Conservation (phyloP, 2,329 filamentous ascomycete genomes). For the Alternaria angustiovoidea region DNA sequence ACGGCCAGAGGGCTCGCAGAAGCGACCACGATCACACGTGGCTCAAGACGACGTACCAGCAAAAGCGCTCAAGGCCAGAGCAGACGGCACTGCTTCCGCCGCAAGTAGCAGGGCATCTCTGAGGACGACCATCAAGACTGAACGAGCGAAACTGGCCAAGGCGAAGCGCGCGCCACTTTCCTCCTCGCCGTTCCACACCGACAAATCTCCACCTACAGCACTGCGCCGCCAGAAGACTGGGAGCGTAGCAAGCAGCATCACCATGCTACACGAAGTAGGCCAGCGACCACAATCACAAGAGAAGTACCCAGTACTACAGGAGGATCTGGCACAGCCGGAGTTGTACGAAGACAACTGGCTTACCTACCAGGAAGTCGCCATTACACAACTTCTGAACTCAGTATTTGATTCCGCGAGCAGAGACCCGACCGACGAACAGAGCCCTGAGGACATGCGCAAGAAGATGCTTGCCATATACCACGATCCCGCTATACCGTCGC, state of each 20-base stretch:
- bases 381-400: slow-evolving; percentile 67
- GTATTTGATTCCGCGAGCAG: slow-evolving; percentile 56
- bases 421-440: slow-evolving; percentile 39
- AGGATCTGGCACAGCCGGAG: slow-evolving; percentile 64
- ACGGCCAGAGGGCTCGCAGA: slow-evolving; percentile 41
- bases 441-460: slow-evolving; percentile 52
- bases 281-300: slow-evolving; percentile 38
- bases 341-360: slow-evolving; percentile 72
- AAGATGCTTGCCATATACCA: slow-evolving; percentile 64
- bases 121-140: slow-evolving; percentile 37
- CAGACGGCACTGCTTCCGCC: slow-evolving; percentile 40
- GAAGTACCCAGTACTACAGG: slow-evolving; percentile 62
- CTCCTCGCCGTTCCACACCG: slow-evolving; percentile 48
- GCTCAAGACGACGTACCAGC: slow-evolving; percentile 43
- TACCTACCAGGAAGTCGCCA: slow-evolving; percentile 66
- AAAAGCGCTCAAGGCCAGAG: slow-evolving; percentile 45
- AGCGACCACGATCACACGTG: slow-evolving; percentile 44
- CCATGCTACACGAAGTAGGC: slow-evolving; percentile 44
- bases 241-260: slow-evolving; percentile 41
- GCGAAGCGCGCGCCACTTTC: slow-evolving; percentile 33
- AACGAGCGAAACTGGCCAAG: slow-evolving; percentile 34
- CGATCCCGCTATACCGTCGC: slow-evolving; percentile 56
- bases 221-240: slow-evolving; percentile 38
- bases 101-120: slow-evolving; percentile 33
- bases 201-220: slow-evolving; percentile 48